Conservation (phyloP, 768 basidiomycete species). For the Rhodotorula paludigena region DNA sequence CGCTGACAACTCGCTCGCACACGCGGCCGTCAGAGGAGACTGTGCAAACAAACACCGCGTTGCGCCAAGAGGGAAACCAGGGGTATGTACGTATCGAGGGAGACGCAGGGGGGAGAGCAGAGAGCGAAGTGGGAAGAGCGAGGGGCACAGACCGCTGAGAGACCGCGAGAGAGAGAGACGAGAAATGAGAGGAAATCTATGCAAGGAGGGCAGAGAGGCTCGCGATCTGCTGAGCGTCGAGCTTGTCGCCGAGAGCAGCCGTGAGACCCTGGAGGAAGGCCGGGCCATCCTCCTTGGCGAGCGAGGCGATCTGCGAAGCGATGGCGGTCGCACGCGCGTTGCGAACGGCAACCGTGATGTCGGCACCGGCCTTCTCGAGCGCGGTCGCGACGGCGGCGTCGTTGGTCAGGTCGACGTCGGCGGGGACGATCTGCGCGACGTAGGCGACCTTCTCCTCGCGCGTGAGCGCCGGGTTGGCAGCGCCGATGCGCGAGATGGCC, state of each 20-base stretch:
- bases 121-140: too few relatives aligned
- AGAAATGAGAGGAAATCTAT: too few relatives aligned
- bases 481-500: constrained; percentile 43
- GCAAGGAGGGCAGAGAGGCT: neutral
- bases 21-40: too few relatives aligned
- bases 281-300: constrained; percentile 42
- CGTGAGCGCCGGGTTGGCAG: constrained; percentile 48
- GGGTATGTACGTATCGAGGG: too few relatives aligned
- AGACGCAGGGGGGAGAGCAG: too few relatives aligned
- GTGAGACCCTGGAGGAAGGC: constrained; percentile 44
- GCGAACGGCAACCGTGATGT: constrained; percentile 37
- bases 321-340: constrained; percentile 38
- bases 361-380: constrained; percentile 42
- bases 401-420: constrained; percentile 33
- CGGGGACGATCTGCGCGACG: constrained; percentile 44
- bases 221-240: constrained; percentile 10
- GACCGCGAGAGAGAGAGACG: neutral
- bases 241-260: constrained; percentile 29
- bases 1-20: too few relatives aligned
- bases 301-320: constrained; percentile 40
- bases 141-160: too few relatives aligned
- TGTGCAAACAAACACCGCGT: too few relatives aligned
- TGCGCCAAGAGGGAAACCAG: too few relatives aligned
- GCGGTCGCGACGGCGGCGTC: constrained; percentile 43
- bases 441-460: constrained; percentile 43